These are phyloP conservation scores for Phytophthora cryptogea DNA, from an alignment of 352 stramenopile species.

Conservation along the genomic window DNA sequence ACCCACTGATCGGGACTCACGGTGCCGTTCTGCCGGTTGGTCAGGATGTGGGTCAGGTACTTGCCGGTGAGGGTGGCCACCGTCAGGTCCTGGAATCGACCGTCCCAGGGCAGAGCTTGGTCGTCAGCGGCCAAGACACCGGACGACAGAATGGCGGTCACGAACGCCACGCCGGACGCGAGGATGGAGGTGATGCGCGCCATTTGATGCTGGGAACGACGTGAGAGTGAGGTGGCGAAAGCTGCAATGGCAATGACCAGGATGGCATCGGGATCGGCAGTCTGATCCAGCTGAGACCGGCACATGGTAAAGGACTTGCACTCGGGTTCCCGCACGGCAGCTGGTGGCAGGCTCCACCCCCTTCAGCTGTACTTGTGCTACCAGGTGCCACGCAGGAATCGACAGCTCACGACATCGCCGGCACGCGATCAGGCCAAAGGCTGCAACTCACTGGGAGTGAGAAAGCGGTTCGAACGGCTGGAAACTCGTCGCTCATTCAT, in stretches of 20 bases:
- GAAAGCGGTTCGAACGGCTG: not conserved
- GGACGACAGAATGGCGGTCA: constrained; percentile 25
- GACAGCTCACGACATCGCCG: not conserved
- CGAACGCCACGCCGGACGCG: constrained; percentile 17
- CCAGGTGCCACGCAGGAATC: constrained; percentile 4
- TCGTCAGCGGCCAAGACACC: constrained; percentile 30
- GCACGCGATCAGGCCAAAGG: constrained; percentile 3
- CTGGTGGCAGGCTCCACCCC: constrained; percentile 11
- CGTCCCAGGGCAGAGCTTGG: constrained; percentile 59
- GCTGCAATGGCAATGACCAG: constrained; percentile 32
- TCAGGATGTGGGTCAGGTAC: constrained; percentile 74
- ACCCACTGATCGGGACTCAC: constrained; percentile 54
- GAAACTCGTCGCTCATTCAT: too few species aligned
- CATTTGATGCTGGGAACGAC: constrained; percentile 9
- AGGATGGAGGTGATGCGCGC: constrained; percentile 30
- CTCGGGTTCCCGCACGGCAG: constrained; percentile 7
- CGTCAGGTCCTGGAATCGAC: constrained; percentile 53
- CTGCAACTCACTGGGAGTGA: not conserved
- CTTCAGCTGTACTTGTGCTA: constrained; percentile 4
- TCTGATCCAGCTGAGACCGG: constrained; percentile 3
- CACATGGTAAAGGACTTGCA: constrained; percentile 21
- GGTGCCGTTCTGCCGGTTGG: constrained; percentile 50
- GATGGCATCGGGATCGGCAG: constrained; percentile 11
- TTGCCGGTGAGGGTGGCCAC: constrained; percentile 56
- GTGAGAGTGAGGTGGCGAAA: constrained; percentile 18